These are phyloP conservation scores for Crithidia bombi DNA, from an alignment of 208 protist genomes.

Conservation along the genomic window DNA sequence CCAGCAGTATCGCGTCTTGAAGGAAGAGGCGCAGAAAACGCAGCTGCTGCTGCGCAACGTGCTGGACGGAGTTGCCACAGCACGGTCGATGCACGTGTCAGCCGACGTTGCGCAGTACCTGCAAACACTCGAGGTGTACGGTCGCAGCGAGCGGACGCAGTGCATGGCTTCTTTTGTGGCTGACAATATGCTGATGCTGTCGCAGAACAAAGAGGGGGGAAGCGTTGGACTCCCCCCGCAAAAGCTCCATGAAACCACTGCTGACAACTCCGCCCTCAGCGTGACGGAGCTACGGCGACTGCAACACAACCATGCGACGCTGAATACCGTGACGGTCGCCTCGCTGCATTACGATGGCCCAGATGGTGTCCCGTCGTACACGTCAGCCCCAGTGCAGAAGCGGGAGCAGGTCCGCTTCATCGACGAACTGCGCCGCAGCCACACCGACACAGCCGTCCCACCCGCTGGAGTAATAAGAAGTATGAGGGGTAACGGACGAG, in stretches of 20 bases:
- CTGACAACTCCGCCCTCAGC: slow-evolving; percentile 19
- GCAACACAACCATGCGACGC: slow-evolving; percentile 27
- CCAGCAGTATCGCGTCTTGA: slow-evolving; percentile 68
- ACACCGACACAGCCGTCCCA: neutral
- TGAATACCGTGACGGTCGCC: slow-evolving; percentile 58
- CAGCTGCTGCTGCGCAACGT: slow-evolving; percentile 76
- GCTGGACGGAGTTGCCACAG: slow-evolving; percentile 77
- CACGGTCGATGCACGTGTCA: slow-evolving; percentile 52
- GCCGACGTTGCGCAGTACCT: slow-evolving; percentile 63
- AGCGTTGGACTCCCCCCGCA: neutral
- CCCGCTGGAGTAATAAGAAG: too few species aligned
- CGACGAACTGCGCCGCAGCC: slow-evolving; percentile 46
- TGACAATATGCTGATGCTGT: slow-evolving; percentile 44
- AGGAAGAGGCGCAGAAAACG: slow-evolving; percentile 50
- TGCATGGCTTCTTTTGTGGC: slow-evolving; percentile 61
- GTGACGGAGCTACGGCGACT: slow-evolving; percentile 25
- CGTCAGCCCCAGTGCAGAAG: slow-evolving; percentile 62
- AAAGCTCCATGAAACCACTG: neutral
- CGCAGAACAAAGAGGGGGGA: neutral
- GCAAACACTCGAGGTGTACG: slow-evolving; percentile 80
- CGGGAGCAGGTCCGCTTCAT: slow-evolving; percentile 84
- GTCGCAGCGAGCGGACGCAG: slow-evolving; percentile 68
- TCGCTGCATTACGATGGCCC: slow-evolving; percentile 66
- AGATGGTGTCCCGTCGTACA: slow-evolving; percentile 72
- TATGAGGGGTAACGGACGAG: too few species aligned